Conservation (phyloP, 2,329 filamentous ascomycete genomes). For the Colletotrichum sp. region DNA sequence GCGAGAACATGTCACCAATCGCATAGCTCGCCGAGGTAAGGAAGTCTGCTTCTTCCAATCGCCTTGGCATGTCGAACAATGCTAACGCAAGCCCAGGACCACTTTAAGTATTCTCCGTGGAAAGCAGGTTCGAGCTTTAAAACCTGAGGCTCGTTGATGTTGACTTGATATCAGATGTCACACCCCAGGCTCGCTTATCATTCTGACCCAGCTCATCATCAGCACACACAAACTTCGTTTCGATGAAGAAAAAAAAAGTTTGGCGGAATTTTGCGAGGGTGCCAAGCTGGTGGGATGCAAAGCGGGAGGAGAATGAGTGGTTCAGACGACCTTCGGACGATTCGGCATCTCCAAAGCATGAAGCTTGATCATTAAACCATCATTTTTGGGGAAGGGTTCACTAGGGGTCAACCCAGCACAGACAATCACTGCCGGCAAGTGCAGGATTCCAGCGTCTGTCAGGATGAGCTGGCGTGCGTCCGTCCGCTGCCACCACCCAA, state of each 20-base stretch:
- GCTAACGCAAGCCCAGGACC: background rate
- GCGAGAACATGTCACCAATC: background rate
- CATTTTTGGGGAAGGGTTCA: background rate
- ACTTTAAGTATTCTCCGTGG: background rate
- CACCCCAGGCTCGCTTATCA: background rate
- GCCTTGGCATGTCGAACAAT: background rate
- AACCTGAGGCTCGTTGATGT: background rate
- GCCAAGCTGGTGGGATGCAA: background rate
- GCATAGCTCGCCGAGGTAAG: background rate
- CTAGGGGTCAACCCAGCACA: background rate
- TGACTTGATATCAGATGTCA: background rate
- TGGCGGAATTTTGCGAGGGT: background rate
- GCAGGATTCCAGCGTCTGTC: background rate
- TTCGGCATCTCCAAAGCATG: background rate
- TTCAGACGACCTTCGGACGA: constrained; percentile 18
- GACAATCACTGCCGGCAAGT: background rate
- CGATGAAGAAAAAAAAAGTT: background rate
- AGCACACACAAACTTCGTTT: background rate
- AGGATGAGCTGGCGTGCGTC: constrained; percentile 11
- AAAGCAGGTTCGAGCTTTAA: background rate
- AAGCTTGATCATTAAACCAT: constrained; percentile 1
- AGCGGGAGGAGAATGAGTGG: background rate
- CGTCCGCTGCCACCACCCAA: background rate
- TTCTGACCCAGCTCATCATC: background rate
- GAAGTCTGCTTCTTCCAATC: background rate